Conservation (phyloP, 2,329 filamentous ascomycete species). For the Colletotrichum simmondsii region DNA sequence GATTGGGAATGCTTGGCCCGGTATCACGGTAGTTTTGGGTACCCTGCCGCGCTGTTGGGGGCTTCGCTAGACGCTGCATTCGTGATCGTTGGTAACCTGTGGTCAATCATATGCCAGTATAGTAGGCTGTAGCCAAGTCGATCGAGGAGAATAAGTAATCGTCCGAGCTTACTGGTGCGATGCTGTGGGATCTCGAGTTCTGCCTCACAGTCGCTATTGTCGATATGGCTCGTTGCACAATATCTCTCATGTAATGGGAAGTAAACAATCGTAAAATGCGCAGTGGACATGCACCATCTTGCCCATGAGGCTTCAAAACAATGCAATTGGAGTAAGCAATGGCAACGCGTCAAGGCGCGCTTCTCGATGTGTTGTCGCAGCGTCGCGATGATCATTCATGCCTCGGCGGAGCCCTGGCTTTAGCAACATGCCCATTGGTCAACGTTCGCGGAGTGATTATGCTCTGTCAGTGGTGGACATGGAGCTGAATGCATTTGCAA, state of each 20-base stretch:
- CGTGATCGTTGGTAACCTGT: background rate
- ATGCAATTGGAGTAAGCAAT: background rate
- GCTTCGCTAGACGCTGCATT: background rate
- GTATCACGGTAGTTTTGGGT: slow-evolving; percentile 27
- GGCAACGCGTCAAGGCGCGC: slow-evolving; percentile 8
- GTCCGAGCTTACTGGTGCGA: background rate
- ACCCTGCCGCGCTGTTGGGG: background rate
- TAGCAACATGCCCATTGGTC: slow-evolving; percentile 8
- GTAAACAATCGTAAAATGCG: background rate
- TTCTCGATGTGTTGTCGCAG: background rate
- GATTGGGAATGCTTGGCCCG: slow-evolving; percentile 32
- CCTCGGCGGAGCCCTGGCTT: background rate
- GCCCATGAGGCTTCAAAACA: background rate
- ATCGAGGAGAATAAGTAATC: background rate
- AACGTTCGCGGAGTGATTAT: slow-evolving; percentile 1
- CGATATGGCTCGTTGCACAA: background rate
- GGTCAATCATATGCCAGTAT: background rate
- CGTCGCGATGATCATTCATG: slow-evolving; percentile 25
- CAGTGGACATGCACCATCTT: background rate
- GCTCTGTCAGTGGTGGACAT: background rate
- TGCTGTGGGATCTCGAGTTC: background rate
- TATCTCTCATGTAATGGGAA: background rate
- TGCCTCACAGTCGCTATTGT: background rate
- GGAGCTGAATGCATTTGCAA: background rate
- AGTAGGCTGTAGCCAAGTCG: background rate